A percentile compares a stretch with the other conserved stretches of the same genome.
These are phyloP conservation scores for Quambalaria eucalypti DNA, from an alignment of 1,284 basidiomycete genomes.

Conservation along the genomic window DNA sequence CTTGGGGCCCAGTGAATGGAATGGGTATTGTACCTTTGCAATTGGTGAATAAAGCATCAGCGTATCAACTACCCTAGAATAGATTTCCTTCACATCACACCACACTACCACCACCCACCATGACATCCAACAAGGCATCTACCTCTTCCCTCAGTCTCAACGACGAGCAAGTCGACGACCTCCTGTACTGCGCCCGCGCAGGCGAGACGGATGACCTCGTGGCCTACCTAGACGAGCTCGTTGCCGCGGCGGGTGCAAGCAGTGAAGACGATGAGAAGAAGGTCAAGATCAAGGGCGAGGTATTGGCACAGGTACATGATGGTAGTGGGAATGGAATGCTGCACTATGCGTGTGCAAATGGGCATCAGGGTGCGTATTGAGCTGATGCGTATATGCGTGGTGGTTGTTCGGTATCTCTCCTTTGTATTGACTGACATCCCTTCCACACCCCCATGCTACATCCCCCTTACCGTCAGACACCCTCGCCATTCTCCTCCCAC, in stretches of 20 bases:
- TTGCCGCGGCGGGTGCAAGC: neutral
- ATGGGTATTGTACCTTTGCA: too few species aligned
- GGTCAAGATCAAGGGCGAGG: neutral
- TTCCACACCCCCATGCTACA: neutral
- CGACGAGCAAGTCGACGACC: slow-evolving; percentile 37
- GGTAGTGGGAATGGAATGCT: slow-evolving; percentile 27
- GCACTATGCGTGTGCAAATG: slow-evolving; percentile 41
- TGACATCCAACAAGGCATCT: neutral
- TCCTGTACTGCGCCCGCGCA: slow-evolving; percentile 38
- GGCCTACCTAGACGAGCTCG: slow-evolving; percentile 13
- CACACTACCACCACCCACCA: neutral
- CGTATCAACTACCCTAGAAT: too few species aligned
- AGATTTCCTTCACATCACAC: neutral
- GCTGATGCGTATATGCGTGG: too few species aligned
- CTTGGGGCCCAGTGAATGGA: too few species aligned
- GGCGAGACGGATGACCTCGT: slow-evolving; percentile 34
- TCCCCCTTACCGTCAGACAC: slow-evolving; percentile 7
- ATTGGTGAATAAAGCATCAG: too few species aligned
- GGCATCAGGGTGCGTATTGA: slow-evolving; percentile 28
- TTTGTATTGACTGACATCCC: too few species aligned
- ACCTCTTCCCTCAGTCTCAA: neutral
- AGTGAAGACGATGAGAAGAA: neutral
- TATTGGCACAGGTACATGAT: slow-evolving; percentile 1
- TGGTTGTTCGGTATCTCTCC: too few species aligned
- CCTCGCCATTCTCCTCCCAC: slow-evolving; percentile 21